Evolutionary conservation across 2,329 filamentous ascomycete genomes (phyloP), one percentile per base, ranked within the genome.

Genomic region (Colletotrichum trifolii): DNA sequence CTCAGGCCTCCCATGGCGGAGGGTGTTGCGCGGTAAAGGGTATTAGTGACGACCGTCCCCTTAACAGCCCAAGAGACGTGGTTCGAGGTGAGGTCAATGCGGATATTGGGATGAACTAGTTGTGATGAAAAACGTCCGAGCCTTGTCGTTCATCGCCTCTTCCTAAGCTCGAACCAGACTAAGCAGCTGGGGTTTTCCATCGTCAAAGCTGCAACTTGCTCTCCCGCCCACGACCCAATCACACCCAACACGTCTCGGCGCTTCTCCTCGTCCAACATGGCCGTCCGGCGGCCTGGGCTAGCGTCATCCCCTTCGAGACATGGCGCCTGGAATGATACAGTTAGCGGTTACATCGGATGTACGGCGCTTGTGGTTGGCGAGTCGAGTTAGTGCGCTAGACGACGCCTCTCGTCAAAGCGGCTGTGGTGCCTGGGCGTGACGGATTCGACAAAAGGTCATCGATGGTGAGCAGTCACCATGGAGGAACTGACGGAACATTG

Each of bases 21-120:
- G 39, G 35, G 17, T 17, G 36, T 38, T 65, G 62, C 62, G 62
- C 33, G 40, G 48, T 34, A 55, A 42, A 62, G 52, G 62, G 58
- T 65, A 65, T 65, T 57, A 65, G 62, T 56, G 58, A 56, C 13
- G 53, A 35, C 57, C 36, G 49, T 58, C 43, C 15, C 40, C 12
- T 43, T 13, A 6, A 43, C 43, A 17, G 39, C 42, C 11, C 47
- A 34, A 38, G 36, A 13, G 34, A 17, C 17, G 33, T 11, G 40
- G 25, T 25, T 25, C 25, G 12, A 47, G 33, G 43, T 33, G 11
- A 62, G 57, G 62, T 62, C 62, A 54, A 65, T 62, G 62, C 62
- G 62, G 62, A 65, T 46, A 65, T 65, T 61, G 52, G 52, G 62
- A 56, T 65, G 40, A 50, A 65, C 62, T 62, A 65, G 40, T 2